Conservation (phyloP, 2,329 filamentous ascomycete genomes). For the Arthrobotrys megalospora region DNA sequence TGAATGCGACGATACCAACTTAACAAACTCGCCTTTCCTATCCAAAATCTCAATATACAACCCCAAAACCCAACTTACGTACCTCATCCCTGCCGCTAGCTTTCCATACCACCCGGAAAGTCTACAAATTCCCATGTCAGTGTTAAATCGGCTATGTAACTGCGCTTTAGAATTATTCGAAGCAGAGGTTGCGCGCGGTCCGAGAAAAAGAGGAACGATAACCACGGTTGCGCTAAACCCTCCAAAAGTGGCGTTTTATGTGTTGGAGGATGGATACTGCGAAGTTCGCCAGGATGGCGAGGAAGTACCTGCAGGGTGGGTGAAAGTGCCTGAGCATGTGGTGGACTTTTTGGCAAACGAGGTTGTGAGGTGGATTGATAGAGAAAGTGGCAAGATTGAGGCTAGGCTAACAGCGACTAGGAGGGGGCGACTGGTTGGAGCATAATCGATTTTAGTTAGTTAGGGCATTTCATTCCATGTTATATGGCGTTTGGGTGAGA, state of each 20-base stretch:
- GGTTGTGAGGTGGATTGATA: conserved; percentile 22
- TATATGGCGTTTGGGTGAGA: neutral
- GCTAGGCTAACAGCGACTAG: too few relatives aligned
- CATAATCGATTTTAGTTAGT: neutral
- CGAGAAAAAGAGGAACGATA: neutral
- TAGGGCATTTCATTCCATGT: neutral
- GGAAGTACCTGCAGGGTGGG: conserved; percentile 20
- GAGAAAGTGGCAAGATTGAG: neutral
- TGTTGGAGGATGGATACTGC: conserved; percentile 31
- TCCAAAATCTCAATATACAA: conserved; percentile 17
- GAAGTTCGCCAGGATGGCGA: conserved; percentile 19
- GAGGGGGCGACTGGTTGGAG: neutral
- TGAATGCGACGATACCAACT: neutral
- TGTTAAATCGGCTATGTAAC: conserved; percentile 28
- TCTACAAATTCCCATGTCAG: conserved; percentile 26
- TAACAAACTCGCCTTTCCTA: neutral
- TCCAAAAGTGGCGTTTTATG: conserved; percentile 15
- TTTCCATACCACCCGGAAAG: neutral
- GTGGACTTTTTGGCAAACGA: conserved; percentile 32
- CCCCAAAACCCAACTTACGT: conserved; percentile 6
- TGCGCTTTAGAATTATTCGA: conserved; percentile 30
- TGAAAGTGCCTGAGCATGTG: conserved; percentile 26
- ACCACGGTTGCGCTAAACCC: neutral
- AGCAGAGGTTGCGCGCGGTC: neutral
- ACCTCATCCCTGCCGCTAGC: neutral